Evolutionary conservation across 768 basidiomycete genomes (phyloP).

Genomic region (Pleurotus salmoneostramineus): DNA sequence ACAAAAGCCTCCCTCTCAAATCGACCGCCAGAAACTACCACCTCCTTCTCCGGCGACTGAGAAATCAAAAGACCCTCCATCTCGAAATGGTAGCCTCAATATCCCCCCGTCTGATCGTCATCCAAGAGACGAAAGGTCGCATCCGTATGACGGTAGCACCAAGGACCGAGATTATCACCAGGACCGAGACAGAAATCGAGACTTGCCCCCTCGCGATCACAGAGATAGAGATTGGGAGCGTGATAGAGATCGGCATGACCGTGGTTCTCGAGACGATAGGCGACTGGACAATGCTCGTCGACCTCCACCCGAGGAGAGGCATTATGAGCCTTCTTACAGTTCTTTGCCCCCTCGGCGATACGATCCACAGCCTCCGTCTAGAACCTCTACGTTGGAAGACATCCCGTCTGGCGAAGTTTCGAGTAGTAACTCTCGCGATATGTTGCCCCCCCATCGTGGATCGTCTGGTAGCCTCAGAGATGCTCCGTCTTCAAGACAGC

Average conservation of each 20-base stretch:
- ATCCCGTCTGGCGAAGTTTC: constrained; percentile 20
- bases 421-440: constrained; percentile 16
- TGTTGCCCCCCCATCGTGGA: constrained; percentile 11
- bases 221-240: constrained; percentile 25
- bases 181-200: constrained; percentile 27
- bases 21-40: constrained; percentile 1
- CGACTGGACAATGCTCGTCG: constrained; percentile 15
- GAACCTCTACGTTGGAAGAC: constrained; percentile 20
- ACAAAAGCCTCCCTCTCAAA: constrained; percentile 14
- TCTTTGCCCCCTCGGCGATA: constrained; percentile 17
- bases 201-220: constrained; percentile 11
- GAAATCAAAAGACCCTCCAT: constrained; percentile 21
- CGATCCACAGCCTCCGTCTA: constrained; percentile 13
- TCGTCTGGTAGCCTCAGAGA: constrained; percentile 20
- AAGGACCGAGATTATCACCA: no score
- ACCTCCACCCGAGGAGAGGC: constrained; percentile 42
- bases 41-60: constrained; percentile 22
- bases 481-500: constrained; percentile 6
- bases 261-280: constrained; percentile 21
- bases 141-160: constrained; percentile 11
- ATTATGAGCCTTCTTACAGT: constrained; percentile 42
- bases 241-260: constrained; percentile 29
- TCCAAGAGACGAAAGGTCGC: constrained; percentile 2
- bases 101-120: constrained; percentile 13
- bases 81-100: not conserved